These are phyloP conservation scores for Heterobasidion annosum DNA, from an alignment of 1,284 basidiomycete species.

Conservation along the genomic window DNA sequence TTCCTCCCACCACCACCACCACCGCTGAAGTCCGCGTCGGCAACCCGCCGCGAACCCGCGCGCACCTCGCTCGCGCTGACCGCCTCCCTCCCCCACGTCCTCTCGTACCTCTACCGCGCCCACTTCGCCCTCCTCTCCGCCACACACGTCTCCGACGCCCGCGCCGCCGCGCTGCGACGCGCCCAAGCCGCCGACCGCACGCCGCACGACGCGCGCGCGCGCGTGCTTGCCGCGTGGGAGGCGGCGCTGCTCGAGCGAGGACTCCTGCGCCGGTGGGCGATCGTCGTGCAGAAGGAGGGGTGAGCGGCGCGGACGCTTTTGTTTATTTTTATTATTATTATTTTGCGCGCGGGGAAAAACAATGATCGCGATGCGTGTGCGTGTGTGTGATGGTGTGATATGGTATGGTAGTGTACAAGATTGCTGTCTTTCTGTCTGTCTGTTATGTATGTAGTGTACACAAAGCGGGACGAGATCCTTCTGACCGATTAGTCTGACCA, in stretches of 20 bases:
- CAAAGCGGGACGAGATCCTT: too few relatives aligned
- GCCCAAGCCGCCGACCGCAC: neutral
- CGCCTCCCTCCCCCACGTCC: neutral
- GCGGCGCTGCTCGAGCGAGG: slow-evolving; percentile 5
- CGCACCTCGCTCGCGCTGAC: neutral
- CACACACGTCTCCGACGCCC: slow-evolving; percentile 1
- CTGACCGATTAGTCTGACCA: too few relatives aligned
- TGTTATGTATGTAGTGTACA: too few relatives aligned
- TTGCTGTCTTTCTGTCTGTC: too few relatives aligned
- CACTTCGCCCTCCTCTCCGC: neutral
- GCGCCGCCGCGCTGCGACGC: neutral
- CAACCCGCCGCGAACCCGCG: too few relatives aligned
- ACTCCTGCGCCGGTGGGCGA: slow-evolving; percentile 4
- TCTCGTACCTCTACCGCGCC: neutral
- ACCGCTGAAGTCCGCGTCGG: too few relatives aligned
- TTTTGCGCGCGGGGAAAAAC: too few relatives aligned
- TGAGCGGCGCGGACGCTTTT: neutral
- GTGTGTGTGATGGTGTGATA: too few relatives aligned
- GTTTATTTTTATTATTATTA: too few relatives aligned
- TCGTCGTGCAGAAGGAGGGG: neutral
- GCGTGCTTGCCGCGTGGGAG: slow-evolving; percentile 3
- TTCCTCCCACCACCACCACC: neutral
- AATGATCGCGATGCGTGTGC: too few relatives aligned
- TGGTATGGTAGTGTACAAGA: too few relatives aligned
- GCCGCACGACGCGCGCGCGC: neutral